Base-by-base conservation (phyloP, 441 rosid genomes). In the Daphne laureola region DNA sequence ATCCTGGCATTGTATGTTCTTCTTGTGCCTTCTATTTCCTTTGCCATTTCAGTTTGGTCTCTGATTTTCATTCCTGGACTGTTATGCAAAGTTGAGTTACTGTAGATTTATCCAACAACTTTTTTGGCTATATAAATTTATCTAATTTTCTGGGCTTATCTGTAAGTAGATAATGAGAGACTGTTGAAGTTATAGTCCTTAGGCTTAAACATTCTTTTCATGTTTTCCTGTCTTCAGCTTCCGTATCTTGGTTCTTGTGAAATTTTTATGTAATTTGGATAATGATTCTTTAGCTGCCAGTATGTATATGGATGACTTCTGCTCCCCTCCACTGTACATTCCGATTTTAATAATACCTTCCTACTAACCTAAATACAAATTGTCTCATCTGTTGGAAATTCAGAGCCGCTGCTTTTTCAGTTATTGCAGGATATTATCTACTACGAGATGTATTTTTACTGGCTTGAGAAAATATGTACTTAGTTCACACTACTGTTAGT, bases 1-100 rank as follows among this genome's bases (percentile, higher is more conserved):
- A 70, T 44, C 91, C 91, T 12, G 94, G 89, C 69, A 79, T 82
- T 75, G 98, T 91, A 80, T 61, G 78, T 64, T 35, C 4, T 9
- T 31, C 9, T 31, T 9, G 1, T 9, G 1, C 11, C 53, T 9
- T 49, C 13, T 26, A 25, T 46, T 17, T 31, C 50, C 43, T 17
- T 55, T 12, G 15, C 41, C 16, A 9, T 48, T 25, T 9, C 17
- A 58, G 26, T 45, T 12, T 14, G 11, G 15, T 44, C 5, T 44
- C 48, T 14, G 7, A 9, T 21, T 21, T 21, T 21, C 25, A 21
- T 21, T 21, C 25, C 25, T 53, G 45, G 46, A 21, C 38, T 45
- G 35, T 38, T 4, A 31, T 47, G 46, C 46, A 14, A 43, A 14
- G 8, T 13, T 3, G 43, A 14, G 17, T 14, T n/a, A 46, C 27